Percentiles rank a stretch among this genome's conserved stretches.
Conservation (phyloP, 805 yeast species). For the Kodamaea laetipori region DNA sequence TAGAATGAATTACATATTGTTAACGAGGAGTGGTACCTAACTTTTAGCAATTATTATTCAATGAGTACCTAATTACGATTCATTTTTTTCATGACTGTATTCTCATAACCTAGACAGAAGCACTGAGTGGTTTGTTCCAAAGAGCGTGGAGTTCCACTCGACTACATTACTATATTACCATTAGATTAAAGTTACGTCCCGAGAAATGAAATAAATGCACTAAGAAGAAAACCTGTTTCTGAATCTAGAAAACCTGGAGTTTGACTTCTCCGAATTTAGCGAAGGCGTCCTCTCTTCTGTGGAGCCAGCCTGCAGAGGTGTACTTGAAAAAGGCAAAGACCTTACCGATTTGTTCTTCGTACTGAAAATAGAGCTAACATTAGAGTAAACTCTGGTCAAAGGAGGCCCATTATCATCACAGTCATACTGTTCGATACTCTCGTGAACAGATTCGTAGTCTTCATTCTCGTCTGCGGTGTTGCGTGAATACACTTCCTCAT, state of each 20-base stretch:
- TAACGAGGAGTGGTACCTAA: no score
- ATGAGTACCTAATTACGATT: no score
- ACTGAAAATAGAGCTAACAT: slow-evolving; percentile 32
- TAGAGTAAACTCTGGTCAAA: slow-evolving; percentile 26
- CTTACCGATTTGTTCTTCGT: slow-evolving; percentile 15
- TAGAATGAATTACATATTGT: no score
- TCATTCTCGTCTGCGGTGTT: background rate
- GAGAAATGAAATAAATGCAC: background rate
- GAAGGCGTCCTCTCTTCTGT: no score
- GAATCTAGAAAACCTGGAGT: slow-evolving; percentile 13
- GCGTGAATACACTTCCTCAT: background rate
- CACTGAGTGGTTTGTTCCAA: no score
- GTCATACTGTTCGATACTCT: slow-evolving; percentile 6
- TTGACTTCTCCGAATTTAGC: slow-evolving; percentile 5
- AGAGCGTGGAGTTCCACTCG: no score
- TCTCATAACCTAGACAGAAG: no score
- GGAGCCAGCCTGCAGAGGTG: background rate
- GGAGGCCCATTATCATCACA: slow-evolving; percentile 12
- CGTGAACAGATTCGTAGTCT: background rate
- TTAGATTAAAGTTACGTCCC: background rate
- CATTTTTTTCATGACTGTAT: no score
- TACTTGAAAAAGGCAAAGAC: background rate
- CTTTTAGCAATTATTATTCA: no score
- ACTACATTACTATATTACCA: no score
- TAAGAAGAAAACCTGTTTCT: slow-evolving; percentile 12